phyloP scores from a whole-genome alignment of 371 early-diverging fungal genomes.

The Apophysomyces ossiformis region DNA sequence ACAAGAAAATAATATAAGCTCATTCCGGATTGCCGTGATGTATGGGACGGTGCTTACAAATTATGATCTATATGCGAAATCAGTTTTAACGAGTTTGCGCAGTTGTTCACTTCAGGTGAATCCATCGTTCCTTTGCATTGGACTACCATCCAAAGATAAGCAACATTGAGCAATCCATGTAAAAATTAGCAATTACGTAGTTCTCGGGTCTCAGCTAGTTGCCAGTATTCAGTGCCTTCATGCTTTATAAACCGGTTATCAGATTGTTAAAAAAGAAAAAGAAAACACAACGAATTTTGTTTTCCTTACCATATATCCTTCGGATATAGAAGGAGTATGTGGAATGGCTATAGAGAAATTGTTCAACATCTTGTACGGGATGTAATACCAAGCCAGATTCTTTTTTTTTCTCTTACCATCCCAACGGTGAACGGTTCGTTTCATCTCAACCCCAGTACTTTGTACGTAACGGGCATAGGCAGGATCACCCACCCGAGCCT shows the following conservation, averaged over 20 bases:
- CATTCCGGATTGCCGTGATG: not conserved
- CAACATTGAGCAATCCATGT: not conserved
- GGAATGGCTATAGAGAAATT: slow-evolving; percentile 3
- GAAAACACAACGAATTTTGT: not conserved
- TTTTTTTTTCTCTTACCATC: not conserved
- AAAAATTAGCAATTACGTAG: not conserved
- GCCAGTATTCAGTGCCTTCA: slow-evolving; percentile 15
- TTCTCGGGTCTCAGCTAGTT: not conserved
- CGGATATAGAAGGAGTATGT: not conserved
- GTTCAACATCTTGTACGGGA: not conserved
- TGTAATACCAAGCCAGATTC: not conserved
- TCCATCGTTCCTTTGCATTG: not conserved
- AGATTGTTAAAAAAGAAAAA: not conserved
- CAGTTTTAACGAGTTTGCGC: not conserved
- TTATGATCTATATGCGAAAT: not conserved
- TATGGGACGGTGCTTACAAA: not conserved
- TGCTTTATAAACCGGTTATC: not conserved
- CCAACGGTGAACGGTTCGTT: slow-evolving; percentile 5
- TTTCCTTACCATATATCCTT: slow-evolving; percentile 1
- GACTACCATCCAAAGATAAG: not conserved
- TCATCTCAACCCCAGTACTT: slow-evolving; percentile 11
- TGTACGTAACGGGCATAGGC: slow-evolving; percentile 2
- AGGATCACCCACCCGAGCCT: slow-evolving; percentile 9
- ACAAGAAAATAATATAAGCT: not conserved
- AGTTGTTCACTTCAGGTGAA: not conserved